Percentiles rank a stretch among this genome's conserved stretches.
Conservation (phyloP, 2,329 filamentous ascomycete species). For the Myotisia sp. region DNA sequence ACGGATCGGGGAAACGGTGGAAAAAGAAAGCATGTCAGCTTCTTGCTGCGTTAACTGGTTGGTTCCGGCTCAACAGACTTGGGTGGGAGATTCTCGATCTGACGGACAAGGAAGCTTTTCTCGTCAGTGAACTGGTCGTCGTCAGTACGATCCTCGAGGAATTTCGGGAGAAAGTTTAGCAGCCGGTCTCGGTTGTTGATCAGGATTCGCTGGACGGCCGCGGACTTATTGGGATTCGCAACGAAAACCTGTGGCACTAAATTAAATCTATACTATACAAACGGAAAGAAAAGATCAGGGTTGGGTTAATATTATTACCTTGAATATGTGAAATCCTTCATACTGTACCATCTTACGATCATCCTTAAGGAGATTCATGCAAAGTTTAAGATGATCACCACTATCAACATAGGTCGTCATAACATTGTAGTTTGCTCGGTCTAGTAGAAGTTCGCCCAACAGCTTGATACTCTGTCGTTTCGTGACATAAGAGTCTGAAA, state of each 20-base stretch:
- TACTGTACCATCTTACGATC: slow-evolving; percentile 99
- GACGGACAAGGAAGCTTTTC: slow-evolving; percentile 90
- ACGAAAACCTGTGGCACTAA: slow-evolving; percentile 73
- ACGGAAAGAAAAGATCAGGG: too few species aligned
- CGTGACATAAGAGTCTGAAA: slow-evolving; percentile 91
- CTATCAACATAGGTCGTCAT: slow-evolving; percentile 96
- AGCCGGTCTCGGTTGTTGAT: slow-evolving; percentile 92
- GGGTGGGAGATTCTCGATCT: slow-evolving; percentile 49
- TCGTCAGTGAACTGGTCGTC: slow-evolving; percentile 98
- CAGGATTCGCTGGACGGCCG: slow-evolving; percentile 85
- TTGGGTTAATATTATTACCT: slow-evolving; percentile 37
- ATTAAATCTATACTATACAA: slow-evolving; percentile 4
- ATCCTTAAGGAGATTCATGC: slow-evolving; percentile 92
- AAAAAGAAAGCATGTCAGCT: too few species aligned
- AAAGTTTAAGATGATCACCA: slow-evolving; percentile 90
- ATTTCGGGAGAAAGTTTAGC: slow-evolving; percentile 74
- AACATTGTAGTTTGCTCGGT: slow-evolving; percentile 90
- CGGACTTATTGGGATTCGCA: slow-evolving; percentile 95
- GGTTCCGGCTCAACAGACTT: slow-evolving; percentile 31
- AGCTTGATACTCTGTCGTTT: slow-evolving; percentile 97
- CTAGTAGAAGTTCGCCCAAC: slow-evolving; percentile 82
- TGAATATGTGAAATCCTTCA: slow-evolving; percentile 98
- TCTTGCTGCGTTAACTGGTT: too few species aligned
- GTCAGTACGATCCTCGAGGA: slow-evolving; percentile 86
- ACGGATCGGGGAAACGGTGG: too few species aligned